phyloP scores from a whole-genome alignment of 2,329 filamentous ascomycete species.

The Aspergillus sp. region DNA sequence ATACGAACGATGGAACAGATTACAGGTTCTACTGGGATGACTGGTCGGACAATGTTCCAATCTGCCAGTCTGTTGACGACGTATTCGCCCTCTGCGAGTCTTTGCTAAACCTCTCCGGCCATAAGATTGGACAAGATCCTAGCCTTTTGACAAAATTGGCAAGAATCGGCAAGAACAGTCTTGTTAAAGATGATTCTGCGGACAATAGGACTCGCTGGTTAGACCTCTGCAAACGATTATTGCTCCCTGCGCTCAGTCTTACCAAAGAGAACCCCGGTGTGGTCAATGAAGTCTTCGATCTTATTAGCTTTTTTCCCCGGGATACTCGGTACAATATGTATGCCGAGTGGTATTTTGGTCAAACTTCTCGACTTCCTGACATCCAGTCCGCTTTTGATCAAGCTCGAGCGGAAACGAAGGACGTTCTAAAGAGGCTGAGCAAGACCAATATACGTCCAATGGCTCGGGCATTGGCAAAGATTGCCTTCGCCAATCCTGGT shows the following conservation, averaged over 20 bases:
- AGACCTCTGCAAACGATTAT: conserved; percentile 74
- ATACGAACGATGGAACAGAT: conserved; percentile 69
- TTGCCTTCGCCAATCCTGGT: conserved; percentile 86
- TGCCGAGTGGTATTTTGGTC: conserved; percentile 84
- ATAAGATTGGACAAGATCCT: conserved; percentile 84
- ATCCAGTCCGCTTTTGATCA: conserved; percentile 76
- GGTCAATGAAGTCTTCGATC: conserved; percentile 81
- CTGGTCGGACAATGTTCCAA: conserved; percentile 88
- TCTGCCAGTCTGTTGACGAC: conserved; percentile 88
- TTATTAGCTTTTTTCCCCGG: conserved; percentile 76
- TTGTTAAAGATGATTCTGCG: conserved; percentile 68
- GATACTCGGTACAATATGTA: conserved; percentile 83
- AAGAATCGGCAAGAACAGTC: conserved; percentile 77
- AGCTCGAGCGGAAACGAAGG: conserved; percentile 75
- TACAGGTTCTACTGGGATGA: conserved; percentile 98
- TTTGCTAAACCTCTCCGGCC: conserved; percentile 79
- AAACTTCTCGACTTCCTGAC: conserved; percentile 72
- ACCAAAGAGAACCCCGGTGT: conserved; percentile 80
- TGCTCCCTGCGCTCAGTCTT: conserved; percentile 86
- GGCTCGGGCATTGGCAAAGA: conserved; percentile 85
- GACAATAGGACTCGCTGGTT: conserved; percentile 77
- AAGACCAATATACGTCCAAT: conserved; percentile 83
- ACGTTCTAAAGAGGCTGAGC: conserved; percentile 84
- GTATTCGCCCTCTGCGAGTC: conserved; percentile 83
- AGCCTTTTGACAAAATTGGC: conserved; percentile 76